These are phyloP conservation scores for Aureobasidium sp. DNA, from an alignment of 2,329 filamentous ascomycete genomes.

Conservation along the genomic window DNA sequence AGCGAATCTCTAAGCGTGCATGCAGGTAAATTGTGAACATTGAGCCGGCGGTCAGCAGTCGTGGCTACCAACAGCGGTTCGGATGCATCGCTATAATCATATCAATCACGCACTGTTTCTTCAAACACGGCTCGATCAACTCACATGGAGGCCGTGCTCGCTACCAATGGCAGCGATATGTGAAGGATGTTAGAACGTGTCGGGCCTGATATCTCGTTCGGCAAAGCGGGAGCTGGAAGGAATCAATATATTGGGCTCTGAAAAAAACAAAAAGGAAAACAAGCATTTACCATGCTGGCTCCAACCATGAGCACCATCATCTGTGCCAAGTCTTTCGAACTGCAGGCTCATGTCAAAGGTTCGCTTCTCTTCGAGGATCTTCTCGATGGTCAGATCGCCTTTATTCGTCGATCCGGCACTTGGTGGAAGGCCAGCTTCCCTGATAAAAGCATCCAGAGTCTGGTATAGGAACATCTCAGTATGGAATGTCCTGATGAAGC, in stretches of 20 bases:
- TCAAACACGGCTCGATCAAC: background rate
- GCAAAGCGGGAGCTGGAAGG: conserved; percentile 35
- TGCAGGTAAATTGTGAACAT: conserved; percentile 34
- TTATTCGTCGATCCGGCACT: conserved; percentile 38
- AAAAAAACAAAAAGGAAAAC: background rate
- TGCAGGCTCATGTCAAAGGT: conserved; percentile 45
- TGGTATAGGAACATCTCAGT: conserved; percentile 20
- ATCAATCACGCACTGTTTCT: background rate
- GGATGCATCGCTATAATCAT: background rate
- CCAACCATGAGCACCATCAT: conserved; percentile 27
- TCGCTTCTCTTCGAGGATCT: conserved; percentile 52
- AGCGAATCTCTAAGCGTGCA: conserved; percentile 28
- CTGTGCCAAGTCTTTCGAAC: conserved; percentile 46
- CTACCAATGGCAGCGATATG: conserved; percentile 32
- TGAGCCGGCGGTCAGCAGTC: conserved; percentile 39
- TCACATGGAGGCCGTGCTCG: background rate
- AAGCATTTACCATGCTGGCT: conserved; percentile 8
- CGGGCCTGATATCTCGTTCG: conserved; percentile 35
- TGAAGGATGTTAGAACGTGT: conserved; percentile 45
- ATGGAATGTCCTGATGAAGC: background rate
- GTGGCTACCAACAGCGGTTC: conserved; percentile 27
- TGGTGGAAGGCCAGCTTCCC: conserved; percentile 44
- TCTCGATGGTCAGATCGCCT: conserved; percentile 47
- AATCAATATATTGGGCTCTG: conserved; percentile 1
- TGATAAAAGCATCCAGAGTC: conserved; percentile 49